Evolutionary conservation across 768 basidiomycete species (phyloP), one percentile per base, ranked within the genome.

Genomic region (Tulasnella sp.): DNA sequence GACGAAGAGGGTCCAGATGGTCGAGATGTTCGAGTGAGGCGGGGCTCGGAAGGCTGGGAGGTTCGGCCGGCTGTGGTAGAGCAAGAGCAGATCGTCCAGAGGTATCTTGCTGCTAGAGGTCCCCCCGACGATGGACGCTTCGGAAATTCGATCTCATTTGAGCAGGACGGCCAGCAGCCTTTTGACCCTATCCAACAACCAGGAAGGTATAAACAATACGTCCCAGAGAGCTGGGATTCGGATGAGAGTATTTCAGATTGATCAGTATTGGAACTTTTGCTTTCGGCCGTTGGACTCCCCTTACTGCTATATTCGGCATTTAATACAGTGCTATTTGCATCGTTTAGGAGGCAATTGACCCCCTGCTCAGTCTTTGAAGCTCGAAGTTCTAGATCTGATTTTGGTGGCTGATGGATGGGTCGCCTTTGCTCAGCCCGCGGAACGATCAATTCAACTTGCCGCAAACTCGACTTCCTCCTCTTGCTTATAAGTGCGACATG

Each of bases 11-110:
- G 41, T 24, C 42, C 48, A 8, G 24, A 44, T 3, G 61, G 52
- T 4, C 53, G 50, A 41, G 64, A 44, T 34, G 49, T 60, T 11
- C 68, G 63, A 30, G 74, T 87, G 49, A 75, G 89, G 54, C 72
- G 80, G 45, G 88, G 89, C 21, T 91, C 88, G 13, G 90, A 92
- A 71, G 89, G 89, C 3, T 87, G 83, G 65, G 89, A 92, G 67
- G 81, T 55, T 15, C 56, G 45, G 13, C 51, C 56, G 26, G 26
- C 58, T 17, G 34, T 38, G 34, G 34, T 15, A 34, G 48, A 23
- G 21, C 58, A 34, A 32, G 56, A 52, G 55, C 45, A 55, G 44
- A 59, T 59, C 34, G 27, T 59, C 21, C 1, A 50, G 48, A 19
- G 58, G 30, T 59, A 59, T 51, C 13, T 59, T 26, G 50, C 48